Evolutionary conservation across 306 rosid species (phyloP).

Genomic region (Cicer pinnatifidum): DNA sequence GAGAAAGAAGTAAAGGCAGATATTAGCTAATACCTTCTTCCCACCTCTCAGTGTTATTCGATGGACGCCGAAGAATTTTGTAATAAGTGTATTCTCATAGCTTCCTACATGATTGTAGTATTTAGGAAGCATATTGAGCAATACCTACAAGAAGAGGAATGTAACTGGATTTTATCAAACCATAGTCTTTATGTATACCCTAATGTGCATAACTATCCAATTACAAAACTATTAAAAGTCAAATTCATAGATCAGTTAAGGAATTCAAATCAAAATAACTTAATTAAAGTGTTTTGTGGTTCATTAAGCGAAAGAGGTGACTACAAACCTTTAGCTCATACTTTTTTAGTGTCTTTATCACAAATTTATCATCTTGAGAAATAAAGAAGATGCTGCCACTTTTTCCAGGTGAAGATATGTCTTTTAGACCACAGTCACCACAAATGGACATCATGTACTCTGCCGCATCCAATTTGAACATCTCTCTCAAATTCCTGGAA

Average conservation of each 20-base stretch:
- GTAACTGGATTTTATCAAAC: neutral
- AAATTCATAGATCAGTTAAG: constrained; percentile 5
- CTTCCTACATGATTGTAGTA: constrained; percentile 76
- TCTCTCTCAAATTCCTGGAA: constrained; percentile 96
- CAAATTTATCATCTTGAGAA: constrained; percentile 95
- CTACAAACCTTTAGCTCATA: constrained; percentile 86
- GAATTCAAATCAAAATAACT: constrained; percentile 23
- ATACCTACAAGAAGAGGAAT: constrained; percentile 56
- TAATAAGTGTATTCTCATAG: constrained; percentile 89
- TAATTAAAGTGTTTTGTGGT: neutral
- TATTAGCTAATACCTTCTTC: constrained; percentile 71
- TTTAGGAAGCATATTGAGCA: constrained; percentile 89
- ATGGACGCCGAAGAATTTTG: constrained; percentile 92
- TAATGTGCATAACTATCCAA: constrained; percentile 11
- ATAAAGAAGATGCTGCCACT: constrained; percentile 98
- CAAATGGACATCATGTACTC: constrained; percentile 99
- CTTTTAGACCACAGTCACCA: constrained; percentile 85
- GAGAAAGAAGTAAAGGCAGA: constrained; percentile 41
- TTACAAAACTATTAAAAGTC: neutral
- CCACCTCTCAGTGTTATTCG: constrained; percentile 76
- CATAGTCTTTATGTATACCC: neutral
- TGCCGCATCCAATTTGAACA: constrained; percentile 98
- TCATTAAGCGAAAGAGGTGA: constrained; percentile 18
- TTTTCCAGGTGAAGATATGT: constrained; percentile 89
- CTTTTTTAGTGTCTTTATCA: constrained; percentile 83